Evolutionary conservation across 441 rosid genomes (phyloP).

Genomic region (Croton laevigatus): DNA sequence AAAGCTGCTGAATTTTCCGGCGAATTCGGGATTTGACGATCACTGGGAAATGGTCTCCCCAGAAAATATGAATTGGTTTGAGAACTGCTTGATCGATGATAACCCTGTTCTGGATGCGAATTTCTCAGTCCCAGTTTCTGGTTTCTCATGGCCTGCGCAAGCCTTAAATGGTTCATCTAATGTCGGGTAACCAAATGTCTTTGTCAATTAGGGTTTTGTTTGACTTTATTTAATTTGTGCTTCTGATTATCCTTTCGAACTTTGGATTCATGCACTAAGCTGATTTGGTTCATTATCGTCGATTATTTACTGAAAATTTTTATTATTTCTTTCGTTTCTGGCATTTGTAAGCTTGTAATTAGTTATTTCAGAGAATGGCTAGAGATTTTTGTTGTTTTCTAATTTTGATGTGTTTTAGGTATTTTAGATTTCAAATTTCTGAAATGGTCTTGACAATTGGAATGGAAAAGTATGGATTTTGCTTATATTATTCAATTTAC

Average conservation of each 20-base stretch:
- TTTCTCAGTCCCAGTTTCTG: constrained; percentile 54
- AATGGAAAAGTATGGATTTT: background rate
- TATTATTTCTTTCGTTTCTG: background rate
- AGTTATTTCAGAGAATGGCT: background rate
- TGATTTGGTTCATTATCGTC: background rate
- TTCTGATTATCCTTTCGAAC: background rate
- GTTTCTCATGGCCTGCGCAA: constrained; percentile 69
- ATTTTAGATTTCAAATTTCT: background rate
- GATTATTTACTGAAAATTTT: background rate
- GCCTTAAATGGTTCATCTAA: constrained; percentile 49
- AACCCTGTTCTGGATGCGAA: constrained; percentile 45
- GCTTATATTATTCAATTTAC: background rate
- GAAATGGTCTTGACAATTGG: background rate
- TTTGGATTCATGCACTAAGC: background rate
- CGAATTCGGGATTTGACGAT: background rate
- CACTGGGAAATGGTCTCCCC: constrained; percentile 61
- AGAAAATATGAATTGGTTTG: constrained; percentile 70
- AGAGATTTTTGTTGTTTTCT: background rate
- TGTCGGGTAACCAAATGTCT: constrained; percentile 39
- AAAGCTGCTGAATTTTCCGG: constrained; percentile 16
- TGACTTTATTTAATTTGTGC: background rate
- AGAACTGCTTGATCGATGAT: constrained; percentile 72
- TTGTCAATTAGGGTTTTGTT: background rate
- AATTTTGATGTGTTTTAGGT: background rate
- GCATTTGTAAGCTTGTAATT: background rate